phyloP scores from a whole-genome alignment of 208 protist species.

The Leishmania gerbilli region DNA sequence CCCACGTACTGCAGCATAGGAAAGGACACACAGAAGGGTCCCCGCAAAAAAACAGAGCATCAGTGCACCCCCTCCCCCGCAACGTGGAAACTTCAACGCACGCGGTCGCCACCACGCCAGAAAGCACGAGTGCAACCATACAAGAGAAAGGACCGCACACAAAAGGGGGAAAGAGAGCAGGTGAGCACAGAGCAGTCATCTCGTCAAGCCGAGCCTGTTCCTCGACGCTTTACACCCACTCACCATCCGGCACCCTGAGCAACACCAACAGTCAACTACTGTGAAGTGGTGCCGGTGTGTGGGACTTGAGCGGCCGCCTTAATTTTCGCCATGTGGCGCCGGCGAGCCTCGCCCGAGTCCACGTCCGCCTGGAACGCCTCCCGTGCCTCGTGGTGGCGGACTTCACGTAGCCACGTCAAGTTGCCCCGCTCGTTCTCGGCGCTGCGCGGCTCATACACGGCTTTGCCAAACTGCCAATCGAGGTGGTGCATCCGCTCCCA shows the following conservation, averaged over 20 bases:
- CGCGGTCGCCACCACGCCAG: neutral
- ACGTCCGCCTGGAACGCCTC: slow-evolving; percentile 59
- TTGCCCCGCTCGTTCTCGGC: slow-evolving; percentile 82
- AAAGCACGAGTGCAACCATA: too few relatives aligned
- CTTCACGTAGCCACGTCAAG: slow-evolving; percentile 87
- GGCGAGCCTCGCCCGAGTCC: slow-evolving; percentile 64
- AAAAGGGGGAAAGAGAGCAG: neutral
- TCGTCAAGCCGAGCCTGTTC: neutral
- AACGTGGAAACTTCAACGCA: neutral
- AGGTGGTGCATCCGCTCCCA: slow-evolving; percentile 91
- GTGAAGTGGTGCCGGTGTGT: neutral
- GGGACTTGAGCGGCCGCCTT: slow-evolving; percentile 36
- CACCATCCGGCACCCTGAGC: too few relatives aligned
- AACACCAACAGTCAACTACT: neutral
- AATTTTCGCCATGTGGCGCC: slow-evolving; percentile 70
- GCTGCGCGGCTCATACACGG: slow-evolving; percentile 76
- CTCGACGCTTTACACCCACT: neutral
- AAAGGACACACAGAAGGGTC: neutral
- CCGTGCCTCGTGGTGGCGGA: slow-evolving; percentile 58
- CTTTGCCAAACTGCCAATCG: slow-evolving; percentile 93
- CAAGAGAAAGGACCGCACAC: neutral
- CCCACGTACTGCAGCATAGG: neutral
- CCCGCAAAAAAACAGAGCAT: neutral
- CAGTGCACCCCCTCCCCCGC: neutral
- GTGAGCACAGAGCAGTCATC: neutral